Base-by-base conservation (phyloP, 2,329 filamentous ascomycete species). In the Helotiales sp. region DNA sequence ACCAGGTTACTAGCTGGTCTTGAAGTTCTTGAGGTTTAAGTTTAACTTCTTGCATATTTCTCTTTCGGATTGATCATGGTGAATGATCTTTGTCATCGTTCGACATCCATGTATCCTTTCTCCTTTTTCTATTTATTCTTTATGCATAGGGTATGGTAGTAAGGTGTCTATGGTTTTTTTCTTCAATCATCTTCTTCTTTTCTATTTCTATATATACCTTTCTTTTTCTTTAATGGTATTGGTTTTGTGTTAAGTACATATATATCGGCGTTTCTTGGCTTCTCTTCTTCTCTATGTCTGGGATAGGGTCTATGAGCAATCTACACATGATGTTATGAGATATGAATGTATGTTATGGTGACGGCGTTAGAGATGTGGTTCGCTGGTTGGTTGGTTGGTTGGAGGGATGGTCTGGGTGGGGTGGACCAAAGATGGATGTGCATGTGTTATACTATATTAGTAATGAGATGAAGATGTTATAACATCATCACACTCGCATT, bases 121-220 rank as follows among this genome's bases (percentile, higher is more conserved):
- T 44, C 40, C 17, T 22, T 52, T 53, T 52, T 38, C 22, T 52
- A n/a, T n/a, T 22, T 36, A n/a, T 33, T 46, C 30, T 53, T 36
- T 15, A 22, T 58, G 52, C 29, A 54, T 58, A 62, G 42, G 55
- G 59, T 62, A 62, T 55, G 55, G 57, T 58, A 58, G 54, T 58
- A 62, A 60, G 60, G 60, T 62, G 57, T 58, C 57, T 62, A 59
- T 58, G 54, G 58, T 58, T 42, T 25, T 55, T 12, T 19, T 15
- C 31, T 17, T 30, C n/a, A 36, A 22, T 42, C 33, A 13, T 22
- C 24, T 38, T 30, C n/a, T 22, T 8, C 19, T 46, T 27, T 33
- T n/a, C 31, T 31, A 36, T 9, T 5, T 33, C 38, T 22, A 52
- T 52, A 52, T 52, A 31, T 13, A 13, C 29, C 44, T 52, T 57